phyloP scores from a whole-genome alignment of 2,329 filamentous ascomycete genomes.

The Cladosporium phlei region DNA sequence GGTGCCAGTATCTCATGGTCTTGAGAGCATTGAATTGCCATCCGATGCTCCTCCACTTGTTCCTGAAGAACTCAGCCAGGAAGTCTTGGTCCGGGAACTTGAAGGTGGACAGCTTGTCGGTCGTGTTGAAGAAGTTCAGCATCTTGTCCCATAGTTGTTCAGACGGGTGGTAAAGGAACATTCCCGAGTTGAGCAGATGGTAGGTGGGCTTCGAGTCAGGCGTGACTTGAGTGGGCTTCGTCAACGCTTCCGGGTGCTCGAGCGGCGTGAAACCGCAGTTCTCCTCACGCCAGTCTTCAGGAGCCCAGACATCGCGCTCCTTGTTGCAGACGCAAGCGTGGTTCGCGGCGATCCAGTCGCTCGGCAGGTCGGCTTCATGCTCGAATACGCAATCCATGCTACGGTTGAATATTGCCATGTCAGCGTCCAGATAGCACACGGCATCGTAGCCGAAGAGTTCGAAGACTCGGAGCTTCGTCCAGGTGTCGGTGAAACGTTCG shows the following conservation, averaged over 20 bases:
- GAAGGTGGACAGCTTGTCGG: constrained; percentile 39
- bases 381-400: constrained; percentile 46
- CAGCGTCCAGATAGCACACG: constrained; percentile 50
- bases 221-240: constrained; percentile 32
- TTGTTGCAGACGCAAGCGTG: constrained; percentile 52
- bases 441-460: constrained; percentile 38
- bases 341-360: constrained; percentile 44
- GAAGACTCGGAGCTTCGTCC: constrained; percentile 54
- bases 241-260: constrained; percentile 33
- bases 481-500: constrained; percentile 50
- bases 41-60: constrained; percentile 40
- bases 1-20: constrained; percentile 51
- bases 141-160: constrained; percentile 38
- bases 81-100: constrained; percentile 54
- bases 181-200: constrained; percentile 47
- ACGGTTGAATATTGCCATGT: constrained; percentile 44
- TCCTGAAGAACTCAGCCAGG: constrained; percentile 45
- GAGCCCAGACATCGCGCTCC: constrained; percentile 48
- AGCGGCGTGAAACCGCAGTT: constrained; percentile 49
- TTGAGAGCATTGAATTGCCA: constrained; percentile 53
- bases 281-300: constrained; percentile 42
- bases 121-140: constrained; percentile 37
- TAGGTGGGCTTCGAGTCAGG: constrained; percentile 35
- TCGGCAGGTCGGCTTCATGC: constrained; percentile 30
- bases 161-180: constrained; percentile 48